phyloP scores from a whole-genome alignment of 768 basidiomycete genomes.

The Agaricus bisporus region DNA sequence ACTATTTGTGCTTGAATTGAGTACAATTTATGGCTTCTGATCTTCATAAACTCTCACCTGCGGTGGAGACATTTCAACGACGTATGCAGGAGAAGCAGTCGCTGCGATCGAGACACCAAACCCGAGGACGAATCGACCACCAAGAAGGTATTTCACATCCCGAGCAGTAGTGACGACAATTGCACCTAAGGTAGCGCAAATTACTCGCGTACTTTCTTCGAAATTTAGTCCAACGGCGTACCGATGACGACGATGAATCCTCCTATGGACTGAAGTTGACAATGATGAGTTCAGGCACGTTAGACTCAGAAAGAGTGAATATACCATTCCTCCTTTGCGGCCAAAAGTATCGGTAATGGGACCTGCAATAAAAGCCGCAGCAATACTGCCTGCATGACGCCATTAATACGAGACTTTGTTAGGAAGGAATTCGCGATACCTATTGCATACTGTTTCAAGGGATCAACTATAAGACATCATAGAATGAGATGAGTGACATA shows the following conservation, averaged over 20 bases:
- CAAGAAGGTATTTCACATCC: slow-evolving; percentile 40
- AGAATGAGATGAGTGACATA: slow-evolving; percentile 14
- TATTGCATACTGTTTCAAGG: slow-evolving; percentile 31
- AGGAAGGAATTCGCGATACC: slow-evolving; percentile 18
- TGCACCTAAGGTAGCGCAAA: slow-evolving; percentile 24
- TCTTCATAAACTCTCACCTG: slow-evolving; percentile 24
- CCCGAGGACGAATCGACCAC: slow-evolving; percentile 46
- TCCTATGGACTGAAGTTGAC: slow-evolving; percentile 26
- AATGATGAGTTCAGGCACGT: background rate
- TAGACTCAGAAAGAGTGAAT: background rate
- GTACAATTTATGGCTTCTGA: background rate
- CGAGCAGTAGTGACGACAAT: slow-evolving; percentile 40
- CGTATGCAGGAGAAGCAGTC: slow-evolving; percentile 41
- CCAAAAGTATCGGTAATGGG: slow-evolving; percentile 37
- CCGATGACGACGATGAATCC: slow-evolving; percentile 34
- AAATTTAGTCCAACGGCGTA: slow-evolving; percentile 3
- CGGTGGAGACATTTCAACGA: slow-evolving; percentile 54
- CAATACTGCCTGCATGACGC: slow-evolving; percentile 16
- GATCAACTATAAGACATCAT: background rate
- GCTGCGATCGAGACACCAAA: slow-evolving; percentile 45
- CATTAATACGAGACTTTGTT: background rate
- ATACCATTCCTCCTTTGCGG: slow-evolving; percentile 38
- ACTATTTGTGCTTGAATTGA: slow-evolving; percentile 17
- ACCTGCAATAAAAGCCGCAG: slow-evolving; percentile 33
- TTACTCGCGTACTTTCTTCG: background rate